Base-by-base conservation (phyloP, 2,329 filamentous ascomycete genomes). In the Penicillium digitatum region DNA sequence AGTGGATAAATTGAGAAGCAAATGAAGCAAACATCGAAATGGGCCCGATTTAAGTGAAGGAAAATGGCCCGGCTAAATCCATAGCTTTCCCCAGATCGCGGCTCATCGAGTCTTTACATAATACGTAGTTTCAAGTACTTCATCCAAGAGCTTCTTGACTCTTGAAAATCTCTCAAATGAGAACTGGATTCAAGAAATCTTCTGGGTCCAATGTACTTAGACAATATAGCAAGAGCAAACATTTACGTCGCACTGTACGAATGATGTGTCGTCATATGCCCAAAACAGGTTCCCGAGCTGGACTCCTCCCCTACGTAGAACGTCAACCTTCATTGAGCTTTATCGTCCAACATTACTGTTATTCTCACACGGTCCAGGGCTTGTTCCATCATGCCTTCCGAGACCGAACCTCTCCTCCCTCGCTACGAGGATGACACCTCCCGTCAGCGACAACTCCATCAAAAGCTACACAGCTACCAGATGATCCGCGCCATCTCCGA, bases 381-480 rank as follows among this genome's bases (percentile, higher is more conserved):
- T n/a, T 20, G 35, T 43, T 51, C 55, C 61, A 46, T 51, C n/a
- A 72, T 72, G 58, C 64, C 78, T 51, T 81, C 80, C 55, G 89
- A 93, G 68, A 87, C 84, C 49, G 80, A 91, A 67, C 91, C 91
- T 59, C 81, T 96, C 54, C 84, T 96, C 46, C 89, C 91, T 55
- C 87, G 86, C 66, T 94, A 76, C 53, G 69, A 72, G 57, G 87
- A 95, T 72, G 89, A 94, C 66, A 95, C 92, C 1, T 76, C 80
- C 31, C 77, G 92, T 51, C 89, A 96, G 80, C 81, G 85, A 45
- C 80, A 85, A 65, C 81, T 95, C 55, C 89, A 93, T 68, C 86
- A 93, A 72, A 96, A 96, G 79, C 82, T 97, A 57, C 93, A 96
- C 75, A 87, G 87, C 26, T 96, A 96, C 70, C 90, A 96, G 78